Conservation (phyloP, 1,284 basidiomycete species). For the Gomphus bonarii region DNA sequence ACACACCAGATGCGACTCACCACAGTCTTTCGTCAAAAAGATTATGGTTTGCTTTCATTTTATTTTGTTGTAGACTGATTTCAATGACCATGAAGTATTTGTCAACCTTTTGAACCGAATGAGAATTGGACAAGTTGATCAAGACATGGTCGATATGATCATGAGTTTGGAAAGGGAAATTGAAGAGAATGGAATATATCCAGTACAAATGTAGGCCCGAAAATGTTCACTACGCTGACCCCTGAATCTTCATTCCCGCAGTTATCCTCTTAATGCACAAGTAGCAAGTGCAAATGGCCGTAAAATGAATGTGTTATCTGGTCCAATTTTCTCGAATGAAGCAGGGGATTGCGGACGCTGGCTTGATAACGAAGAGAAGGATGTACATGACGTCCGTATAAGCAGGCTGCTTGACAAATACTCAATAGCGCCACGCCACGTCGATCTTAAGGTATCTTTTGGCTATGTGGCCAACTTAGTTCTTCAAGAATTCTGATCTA, state of each 20-base stretch:
- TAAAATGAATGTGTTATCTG: constrained; percentile 28
- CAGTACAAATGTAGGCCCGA: background rate
- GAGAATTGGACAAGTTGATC: background rate
- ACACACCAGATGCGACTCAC: constrained; percentile 34
- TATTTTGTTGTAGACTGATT: background rate
- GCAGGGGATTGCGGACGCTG: constrained; percentile 23
- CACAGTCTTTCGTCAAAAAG: constrained; percentile 56
- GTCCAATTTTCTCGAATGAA: constrained; percentile 24
- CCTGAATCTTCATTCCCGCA: background rate
- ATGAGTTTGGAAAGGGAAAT: background rate
- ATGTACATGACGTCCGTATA: constrained; percentile 7
- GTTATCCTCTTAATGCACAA: constrained; percentile 67
- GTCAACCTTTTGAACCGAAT: background rate
- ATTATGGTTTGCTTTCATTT: constrained; percentile 27
- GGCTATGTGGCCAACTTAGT: constrained; percentile 12
- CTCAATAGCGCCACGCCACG: constrained; percentile 15
- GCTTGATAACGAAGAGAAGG: background rate
- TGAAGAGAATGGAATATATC: background rate
- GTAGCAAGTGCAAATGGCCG: constrained; percentile 52
- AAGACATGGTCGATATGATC: background rate
- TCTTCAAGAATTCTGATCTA: background rate
- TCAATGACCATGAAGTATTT: background rate
- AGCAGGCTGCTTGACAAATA: constrained; percentile 19
- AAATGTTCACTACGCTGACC: background rate
- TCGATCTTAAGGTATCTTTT: constrained; percentile 22